Conservation (phyloP, 306 rosid genomes). For the Herpetospermum pedunculosum region DNA sequence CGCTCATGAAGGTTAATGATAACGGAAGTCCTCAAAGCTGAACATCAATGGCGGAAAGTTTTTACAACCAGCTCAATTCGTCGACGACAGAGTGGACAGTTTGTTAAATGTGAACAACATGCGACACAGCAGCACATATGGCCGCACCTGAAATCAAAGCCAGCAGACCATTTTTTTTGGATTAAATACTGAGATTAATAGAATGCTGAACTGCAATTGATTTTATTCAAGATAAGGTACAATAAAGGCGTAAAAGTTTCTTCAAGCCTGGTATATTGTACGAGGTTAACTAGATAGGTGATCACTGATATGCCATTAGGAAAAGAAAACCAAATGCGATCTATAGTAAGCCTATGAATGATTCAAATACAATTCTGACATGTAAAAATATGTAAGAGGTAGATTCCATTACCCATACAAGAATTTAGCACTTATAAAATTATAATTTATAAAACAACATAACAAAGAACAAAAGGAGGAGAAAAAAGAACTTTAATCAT, state of each 20-base stretch:
- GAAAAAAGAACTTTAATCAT: background rate
- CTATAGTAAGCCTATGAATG: background rate
- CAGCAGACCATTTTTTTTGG: background rate
- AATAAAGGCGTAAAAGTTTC: background rate
- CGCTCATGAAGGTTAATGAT: background rate
- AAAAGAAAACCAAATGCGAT: background rate
- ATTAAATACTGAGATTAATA: background rate
- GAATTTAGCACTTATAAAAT: background rate
- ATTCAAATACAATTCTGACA: background rate
- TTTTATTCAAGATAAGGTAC: background rate
- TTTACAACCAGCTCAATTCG: slow-evolving; percentile 73
- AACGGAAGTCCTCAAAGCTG: background rate
- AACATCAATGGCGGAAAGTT: slow-evolving; percentile 79
- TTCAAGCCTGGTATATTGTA: background rate
- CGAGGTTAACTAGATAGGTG: background rate
- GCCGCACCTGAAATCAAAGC: slow-evolving; percentile 63
- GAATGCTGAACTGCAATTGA: background rate
- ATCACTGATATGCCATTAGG: background rate
- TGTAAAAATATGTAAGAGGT: background rate
- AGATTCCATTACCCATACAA: background rate
- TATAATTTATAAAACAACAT: background rate
- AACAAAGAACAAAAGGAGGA: background rate
- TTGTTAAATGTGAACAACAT: slow-evolving; percentile 79
- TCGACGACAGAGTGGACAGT: slow-evolving; percentile 88
- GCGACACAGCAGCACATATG: slow-evolving; percentile 94